Base-by-base conservation (phyloP, 495 filamentous ascomycete species). In the Cercophora newfieldiana region DNA sequence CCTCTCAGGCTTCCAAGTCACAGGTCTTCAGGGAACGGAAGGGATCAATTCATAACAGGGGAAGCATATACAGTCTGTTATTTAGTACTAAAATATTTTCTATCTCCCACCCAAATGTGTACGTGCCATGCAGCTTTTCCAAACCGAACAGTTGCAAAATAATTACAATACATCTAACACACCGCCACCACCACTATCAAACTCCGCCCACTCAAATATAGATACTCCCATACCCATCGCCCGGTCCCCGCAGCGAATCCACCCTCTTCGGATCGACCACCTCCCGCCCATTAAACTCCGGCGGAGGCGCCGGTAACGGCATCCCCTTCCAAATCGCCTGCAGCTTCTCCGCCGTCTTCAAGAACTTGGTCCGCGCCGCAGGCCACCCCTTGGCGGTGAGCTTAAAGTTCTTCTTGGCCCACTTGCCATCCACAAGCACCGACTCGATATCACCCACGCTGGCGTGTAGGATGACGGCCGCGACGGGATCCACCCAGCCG, bases 401-500 rank as follows among this genome's bases (percentile, higher is more conserved):
- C 66, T 74, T 77, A n/a, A 73, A 69, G 30, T 77, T 73, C 25
- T 75, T 64, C 67, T 83, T 83, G 48, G 57, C 37, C 30, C 79
- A 79, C 67, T 75, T 65, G 25, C 82, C 82, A 67, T 82, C 80
- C 1, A 84, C 79, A 33, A 84, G 65, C 16, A 85, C 82, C 44
- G 76, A 71, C 47, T 79, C 71, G 24, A 86, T 71, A 63, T 86
- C 82, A 0, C 79, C 81, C 3, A 81, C 75, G 53, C 74, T 80
- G 1, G 79, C 75, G 57, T 85, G 83, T 54, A 86, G 70, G 2
- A 86, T 76, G 18, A 86, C 74, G 0, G 83, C 83, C 6, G 83
- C 81, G 25, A 86, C 79, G 12, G 83, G 81, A 65, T 86, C 83
- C n/a, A 56, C 66, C 78, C 80, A 82, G 0, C 81, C 82, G 1